Conservation (phyloP, 192 early-diverging fungal species). For the Mortierella antarctica region DNA sequence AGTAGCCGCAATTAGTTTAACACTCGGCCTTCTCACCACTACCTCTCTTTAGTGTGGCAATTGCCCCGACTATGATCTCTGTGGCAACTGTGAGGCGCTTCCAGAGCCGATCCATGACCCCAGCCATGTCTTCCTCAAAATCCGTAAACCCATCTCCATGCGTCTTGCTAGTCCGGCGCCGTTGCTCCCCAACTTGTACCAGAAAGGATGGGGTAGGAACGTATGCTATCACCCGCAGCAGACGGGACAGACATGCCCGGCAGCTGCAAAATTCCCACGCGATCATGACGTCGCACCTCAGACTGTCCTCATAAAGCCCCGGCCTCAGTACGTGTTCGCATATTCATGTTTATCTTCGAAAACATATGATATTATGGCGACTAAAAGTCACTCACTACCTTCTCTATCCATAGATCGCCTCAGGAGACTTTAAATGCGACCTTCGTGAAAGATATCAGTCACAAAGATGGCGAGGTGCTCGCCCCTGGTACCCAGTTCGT, state of each 20-base stretch:
- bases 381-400: too few relatives aligned
- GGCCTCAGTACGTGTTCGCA: not conserved
- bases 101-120: slow-evolving; percentile 55
- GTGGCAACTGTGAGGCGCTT: slow-evolving; percentile 66
- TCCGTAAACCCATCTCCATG: slow-evolving; percentile 50
- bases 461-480: slow-evolving; percentile 67
- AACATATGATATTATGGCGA: too few relatives aligned
- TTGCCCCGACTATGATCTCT: slow-evolving; percentile 73
- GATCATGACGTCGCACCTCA: not conserved
- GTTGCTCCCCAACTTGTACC: slow-evolving; percentile 56
- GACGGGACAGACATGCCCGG: slow-evolving; percentile 17
- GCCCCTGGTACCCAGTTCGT: slow-evolving; percentile 57
- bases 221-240: slow-evolving; percentile 19
- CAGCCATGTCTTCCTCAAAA: slow-evolving; percentile 62
- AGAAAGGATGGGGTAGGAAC: slow-evolving; percentile 31
- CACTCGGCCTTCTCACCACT: not conserved
- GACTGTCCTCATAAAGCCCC: not conserved
- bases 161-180: slow-evolving; percentile 27
- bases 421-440: slow-evolving; percentile 8
- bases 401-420: not conserved
- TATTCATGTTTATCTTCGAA: not conserved
- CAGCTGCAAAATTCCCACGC: not conserved
- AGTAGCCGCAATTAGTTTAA: not conserved
- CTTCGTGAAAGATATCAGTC: slow-evolving; percentile 75
- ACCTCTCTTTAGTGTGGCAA: slow-evolving; percentile 58